Evolutionary conservation across 2,329 filamentous ascomycete genomes (phyloP).

Genomic region (Phaeosphaeriaceae sp.): DNA sequence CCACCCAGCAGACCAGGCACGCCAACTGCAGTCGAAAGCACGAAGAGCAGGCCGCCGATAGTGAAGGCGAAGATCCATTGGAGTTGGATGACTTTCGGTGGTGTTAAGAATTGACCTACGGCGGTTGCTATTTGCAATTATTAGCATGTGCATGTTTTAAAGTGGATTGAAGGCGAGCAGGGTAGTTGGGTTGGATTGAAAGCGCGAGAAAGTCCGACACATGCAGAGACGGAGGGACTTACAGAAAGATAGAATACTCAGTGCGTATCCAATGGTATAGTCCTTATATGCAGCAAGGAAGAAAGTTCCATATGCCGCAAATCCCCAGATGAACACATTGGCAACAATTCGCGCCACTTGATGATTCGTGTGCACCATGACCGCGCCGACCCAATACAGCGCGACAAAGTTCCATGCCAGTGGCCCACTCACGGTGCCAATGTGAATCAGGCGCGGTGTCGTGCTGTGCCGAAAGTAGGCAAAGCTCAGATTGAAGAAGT

Average conservation of each 20-base stretch:
- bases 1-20: slow-evolving; percentile 67
- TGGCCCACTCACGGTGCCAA: slow-evolving; percentile 76
- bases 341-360: slow-evolving; percentile 79
- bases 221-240: too few species aligned
- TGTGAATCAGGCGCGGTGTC: slow-evolving; percentile 77
- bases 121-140: slow-evolving; percentile 64
- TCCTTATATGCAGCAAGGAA: slow-evolving; percentile 79
- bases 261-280: slow-evolving; percentile 77
- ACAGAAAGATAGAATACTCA: slow-evolving; percentile 76
- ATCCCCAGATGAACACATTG: slow-evolving; percentile 87
- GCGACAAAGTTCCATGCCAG: slow-evolving; percentile 87
- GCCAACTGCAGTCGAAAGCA: slow-evolving; percentile 70
- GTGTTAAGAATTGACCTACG: slow-evolving; percentile 75
- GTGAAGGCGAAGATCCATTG: slow-evolving; percentile 94
- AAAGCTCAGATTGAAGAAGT: slow-evolving; percentile 79
- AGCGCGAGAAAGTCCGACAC: too few species aligned
- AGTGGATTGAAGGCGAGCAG: not conserved
- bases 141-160: slow-evolving; percentile 3
- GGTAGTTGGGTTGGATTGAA: too few species aligned
- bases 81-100: slow-evolving; percentile 75
- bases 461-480: slow-evolving; percentile 82
- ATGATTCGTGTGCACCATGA: slow-evolving; percentile 72
- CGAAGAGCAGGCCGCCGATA: slow-evolving; percentile 78
- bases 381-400: slow-evolving; percentile 87
- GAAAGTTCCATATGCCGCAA: slow-evolving; percentile 77